Evolutionary conservation across 1,139 yeast genomes (phyloP), one percentile per base, ranked within the genome.

Genomic region (Blastobotrys indianensis): DNA sequence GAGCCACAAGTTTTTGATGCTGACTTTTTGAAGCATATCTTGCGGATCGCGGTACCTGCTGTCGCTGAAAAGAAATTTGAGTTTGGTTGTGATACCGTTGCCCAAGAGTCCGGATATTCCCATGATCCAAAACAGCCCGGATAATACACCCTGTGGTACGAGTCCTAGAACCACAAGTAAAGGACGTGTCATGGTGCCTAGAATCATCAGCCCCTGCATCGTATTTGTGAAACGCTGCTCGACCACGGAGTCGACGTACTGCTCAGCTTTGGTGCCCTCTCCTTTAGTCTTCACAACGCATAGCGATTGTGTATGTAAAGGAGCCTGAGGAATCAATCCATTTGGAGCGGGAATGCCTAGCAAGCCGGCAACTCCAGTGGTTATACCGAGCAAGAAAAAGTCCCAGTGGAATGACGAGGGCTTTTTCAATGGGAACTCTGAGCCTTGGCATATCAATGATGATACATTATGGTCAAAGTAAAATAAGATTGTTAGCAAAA

Each of bases 311-410:
- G 97, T 88, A 59, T 92, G 98, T 37, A 92, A 64, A 0, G 97
- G 98, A 0, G 97, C 97, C 63, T 92, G 98, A 0, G 98, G 98
- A 37, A 92, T 90, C 33, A 92, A 70, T 0, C 98, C 98, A 65
- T 92, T 92, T 0, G 97, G 97, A 2, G 97, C 88, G 0, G 97
- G 98, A 1, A 92, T 73, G 0, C 98, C 98, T 10, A 92, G 60
- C 1, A 90, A 65, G 0, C 97, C 97, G 2, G 95, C 74, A 1
- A 90, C 62, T 0, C 95, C 94, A 0, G 97, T 92, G 4, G 92
- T 84, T 10, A 86, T 60, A 0, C 97, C 97, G 32, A 92, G 70
- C 31, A 92, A 68, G 38, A 85, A 76, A 60, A 90, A 85, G 65
- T 92, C 98, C 82, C 92, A 92, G 65, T 92, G 97, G 65, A 92